Conservation (phyloP, 345 rosid genomes). For the Erucastrum elatum region DNA sequence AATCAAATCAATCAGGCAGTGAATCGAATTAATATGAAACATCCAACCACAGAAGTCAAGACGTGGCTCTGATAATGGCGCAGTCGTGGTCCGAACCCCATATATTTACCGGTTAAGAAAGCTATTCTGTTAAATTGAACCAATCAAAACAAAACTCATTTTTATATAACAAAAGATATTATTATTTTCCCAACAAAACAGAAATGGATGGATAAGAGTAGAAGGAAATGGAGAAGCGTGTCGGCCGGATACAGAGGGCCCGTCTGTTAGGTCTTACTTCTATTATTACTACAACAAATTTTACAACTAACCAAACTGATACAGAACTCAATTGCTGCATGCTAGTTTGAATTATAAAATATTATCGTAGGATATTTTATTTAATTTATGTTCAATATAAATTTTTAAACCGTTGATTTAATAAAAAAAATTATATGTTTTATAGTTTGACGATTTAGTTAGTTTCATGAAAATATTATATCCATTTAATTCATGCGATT, state of each 20-base stretch:
- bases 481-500: no score
- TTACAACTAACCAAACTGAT: constrained; percentile 3
- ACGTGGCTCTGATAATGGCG: constrained; percentile 31
- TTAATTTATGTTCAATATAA: no score
- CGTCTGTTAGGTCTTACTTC: neutral
- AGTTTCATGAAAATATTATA: no score
- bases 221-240: constrained; percentile 48
- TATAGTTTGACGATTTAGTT: no score
- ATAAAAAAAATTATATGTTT: no score
- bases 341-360: no score
- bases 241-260: constrained; percentile 52
- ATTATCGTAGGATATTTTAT: no score
- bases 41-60: constrained; percentile 31
- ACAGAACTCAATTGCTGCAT: neutral
- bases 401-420: no score
- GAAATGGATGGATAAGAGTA: constrained; percentile 22
- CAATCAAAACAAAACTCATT: constrained; percentile 1
- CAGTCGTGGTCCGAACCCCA: constrained; percentile 37
- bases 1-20: constrained; percentile 34
- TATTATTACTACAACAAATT: neutral
- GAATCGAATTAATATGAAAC: constrained; percentile 25
- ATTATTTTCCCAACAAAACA: neutral
- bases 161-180: neutral
- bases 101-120: constrained; percentile 31
- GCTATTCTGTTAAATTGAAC: constrained; percentile 21